Base-by-base conservation (phyloP, 768 basidiomycete species). In the Sporobolomyces pararoseus region DNA sequence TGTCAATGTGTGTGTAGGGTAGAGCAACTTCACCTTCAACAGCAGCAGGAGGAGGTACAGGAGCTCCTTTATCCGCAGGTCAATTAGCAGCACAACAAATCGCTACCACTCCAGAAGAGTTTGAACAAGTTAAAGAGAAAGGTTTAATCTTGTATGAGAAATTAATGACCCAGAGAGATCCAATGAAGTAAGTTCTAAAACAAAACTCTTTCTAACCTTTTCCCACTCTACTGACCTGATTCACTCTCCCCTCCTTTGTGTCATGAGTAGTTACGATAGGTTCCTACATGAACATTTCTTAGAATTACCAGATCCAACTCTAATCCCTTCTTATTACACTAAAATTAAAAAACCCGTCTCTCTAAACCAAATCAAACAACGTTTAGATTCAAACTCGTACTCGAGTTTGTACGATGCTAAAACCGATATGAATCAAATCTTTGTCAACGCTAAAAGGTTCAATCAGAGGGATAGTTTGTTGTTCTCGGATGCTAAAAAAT, bases 371-470 rank as follows among this genome's bases (percentile, higher is more conserved):
- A 57, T 76, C 60, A 70, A 68, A 47, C 31, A 25, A 7, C 73
- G 70, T 50, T 57, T 76, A 19, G 76, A 76, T 25, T 13, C 13
- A 47, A 21, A 47, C 46, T 23, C 21, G 10, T 16, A 42, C 59
- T 54, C 39, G 39, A n/a, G 23, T 25, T 21, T 77, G 76, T 61
- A 31, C 31, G 72, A 73, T 17, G 60, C 73, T 13, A 64, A 65
- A 17, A 54, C 34, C 51, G 75, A 75, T 25, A 47, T 75, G 52
- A 69, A 70, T 34, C 70, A 74, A 55, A 55, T 68, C 39, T 76
- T 75, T 23, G 69, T 71, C 57, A 77, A 77, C 59, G 76, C 76
- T 25, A 73, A 76, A 34, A 65, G 72, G 3, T 77, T 70, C 72
- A 77, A 77, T 65, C 64, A 65, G 23, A 65, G 63, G 7, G 75